Conservation (phyloP, 176 grass and related monocot species). For the Alopecurus myosuroides region DNA sequence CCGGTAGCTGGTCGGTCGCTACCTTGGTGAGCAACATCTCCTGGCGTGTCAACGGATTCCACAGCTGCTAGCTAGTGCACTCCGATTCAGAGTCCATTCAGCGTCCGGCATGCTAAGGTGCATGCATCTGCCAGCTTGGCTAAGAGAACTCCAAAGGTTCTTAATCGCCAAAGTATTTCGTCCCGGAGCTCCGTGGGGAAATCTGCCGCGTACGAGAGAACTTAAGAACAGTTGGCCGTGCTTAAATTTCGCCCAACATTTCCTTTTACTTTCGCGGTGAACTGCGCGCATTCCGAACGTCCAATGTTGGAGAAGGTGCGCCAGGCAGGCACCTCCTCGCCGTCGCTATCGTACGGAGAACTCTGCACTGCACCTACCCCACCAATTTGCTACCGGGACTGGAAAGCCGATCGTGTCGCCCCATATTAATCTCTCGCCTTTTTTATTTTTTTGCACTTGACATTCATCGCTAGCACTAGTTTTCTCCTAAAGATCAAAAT, state of each 20-base stretch:
- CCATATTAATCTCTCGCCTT: neutral
- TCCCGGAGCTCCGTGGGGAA: too few relatives aligned
- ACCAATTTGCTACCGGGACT: neutral
- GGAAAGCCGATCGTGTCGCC: neutral
- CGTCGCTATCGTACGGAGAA: neutral
- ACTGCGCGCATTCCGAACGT: neutral
- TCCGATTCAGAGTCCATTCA: neutral
- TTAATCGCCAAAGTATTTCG: neutral
- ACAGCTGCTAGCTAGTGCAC: neutral
- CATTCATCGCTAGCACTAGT: neutral
- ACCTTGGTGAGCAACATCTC: neutral
- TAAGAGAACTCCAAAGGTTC: neutral
- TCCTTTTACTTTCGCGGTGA: neutral
- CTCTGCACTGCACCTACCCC: neutral
- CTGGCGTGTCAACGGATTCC: neutral
- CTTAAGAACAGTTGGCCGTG: too few relatives aligned
- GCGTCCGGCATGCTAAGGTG: neutral
- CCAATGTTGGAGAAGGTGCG: too few relatives aligned
- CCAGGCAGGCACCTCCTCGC: neutral
- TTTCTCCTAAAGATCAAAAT: too few relatives aligned
- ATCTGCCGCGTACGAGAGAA: too few relatives aligned
- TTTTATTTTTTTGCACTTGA: neutral
- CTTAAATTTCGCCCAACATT: too few relatives aligned
- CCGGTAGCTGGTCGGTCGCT: neutral
- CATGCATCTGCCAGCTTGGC: neutral